These are phyloP conservation scores for Rosa hybrid DNA, from an alignment of 331 rosid species.

Conservation along the genomic window DNA sequence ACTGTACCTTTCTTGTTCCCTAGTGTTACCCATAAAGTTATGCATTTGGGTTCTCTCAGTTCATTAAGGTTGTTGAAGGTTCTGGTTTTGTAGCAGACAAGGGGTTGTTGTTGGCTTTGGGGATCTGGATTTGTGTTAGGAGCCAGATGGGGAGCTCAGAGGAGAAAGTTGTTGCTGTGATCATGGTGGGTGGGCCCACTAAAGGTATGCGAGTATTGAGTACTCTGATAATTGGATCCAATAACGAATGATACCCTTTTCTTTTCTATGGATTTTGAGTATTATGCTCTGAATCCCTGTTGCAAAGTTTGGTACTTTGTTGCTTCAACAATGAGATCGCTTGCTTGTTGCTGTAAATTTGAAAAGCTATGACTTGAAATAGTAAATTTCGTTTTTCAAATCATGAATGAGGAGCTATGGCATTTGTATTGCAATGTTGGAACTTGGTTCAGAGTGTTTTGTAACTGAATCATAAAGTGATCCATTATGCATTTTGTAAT, in stretches of 20 bases:
- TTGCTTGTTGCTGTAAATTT: background rate
- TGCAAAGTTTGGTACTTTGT: background rate
- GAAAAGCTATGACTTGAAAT: background rate
- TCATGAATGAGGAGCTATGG: background rate
- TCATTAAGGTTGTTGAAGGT: background rate
- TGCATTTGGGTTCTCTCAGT: constrained; percentile 17
- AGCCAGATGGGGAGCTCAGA: constrained; percentile 60
- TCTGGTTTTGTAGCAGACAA: constrained; percentile 9
- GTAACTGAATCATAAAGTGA: background rate
- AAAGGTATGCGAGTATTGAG: constrained; percentile 53
- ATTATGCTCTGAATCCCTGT: background rate
- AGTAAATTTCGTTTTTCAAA: background rate
- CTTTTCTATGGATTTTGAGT: background rate
- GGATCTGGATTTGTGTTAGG: constrained; percentile 46
- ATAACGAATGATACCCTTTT: constrained; percentile 4
- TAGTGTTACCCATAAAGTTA: constrained; percentile 9
- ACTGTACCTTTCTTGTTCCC: constrained; percentile 4
- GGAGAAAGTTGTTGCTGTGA: constrained; percentile 83
- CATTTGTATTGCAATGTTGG: background rate
- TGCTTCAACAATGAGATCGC: background rate
- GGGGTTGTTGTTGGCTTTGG: constrained; percentile 18
- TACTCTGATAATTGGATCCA: constrained; percentile 17
- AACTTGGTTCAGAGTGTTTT: background rate
- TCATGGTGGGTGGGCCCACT: constrained; percentile 99
- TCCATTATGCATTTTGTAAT: background rate